phyloP scores from a whole-genome alignment of 495 filamentous ascomycete genomes.

The Penicillium arizonense region DNA sequence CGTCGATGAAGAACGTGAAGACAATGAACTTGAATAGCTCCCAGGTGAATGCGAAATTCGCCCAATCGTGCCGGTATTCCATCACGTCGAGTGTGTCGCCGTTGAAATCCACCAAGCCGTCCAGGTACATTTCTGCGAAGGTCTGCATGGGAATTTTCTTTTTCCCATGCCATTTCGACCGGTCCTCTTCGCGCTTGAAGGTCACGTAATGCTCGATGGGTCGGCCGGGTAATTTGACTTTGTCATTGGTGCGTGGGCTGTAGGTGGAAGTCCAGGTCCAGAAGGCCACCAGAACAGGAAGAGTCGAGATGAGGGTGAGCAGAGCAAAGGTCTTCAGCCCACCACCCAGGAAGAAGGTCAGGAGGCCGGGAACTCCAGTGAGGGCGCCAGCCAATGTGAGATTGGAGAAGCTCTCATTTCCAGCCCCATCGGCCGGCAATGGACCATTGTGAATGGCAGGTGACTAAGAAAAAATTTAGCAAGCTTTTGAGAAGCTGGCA shows the following conservation, averaged over 20 bases:
- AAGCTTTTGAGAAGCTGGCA: conserved; percentile 4
- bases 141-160: conserved; percentile 66
- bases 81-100: conserved; percentile 59
- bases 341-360: conserved; percentile 67
- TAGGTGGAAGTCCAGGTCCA: conserved; percentile 66
- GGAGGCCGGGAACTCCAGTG: conserved; percentile 59
- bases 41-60: conserved; percentile 72
- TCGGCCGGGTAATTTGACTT: conserved; percentile 62
- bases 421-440: conserved; percentile 72
- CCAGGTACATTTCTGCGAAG: conserved; percentile 68
- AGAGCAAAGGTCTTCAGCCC: conserved; percentile 72
- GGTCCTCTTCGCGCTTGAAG: conserved; percentile 59
- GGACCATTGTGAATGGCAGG: conserved; percentile 78
- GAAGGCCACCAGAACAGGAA: conserved; percentile 69
- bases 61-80: conserved; percentile 69
- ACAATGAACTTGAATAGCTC: conserved; percentile 69
- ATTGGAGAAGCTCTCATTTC: conserved; percentile 71
- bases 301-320: conserved; percentile 59
- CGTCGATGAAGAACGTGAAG: conserved; percentile 68
- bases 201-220: conserved; percentile 62
- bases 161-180: conserved; percentile 55
- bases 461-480: conserved; percentile 44
- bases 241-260: conserved; percentile 75
- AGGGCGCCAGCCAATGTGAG: conserved; percentile 56
- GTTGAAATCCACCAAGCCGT: conserved; percentile 62